A percentile compares a stretch with the other conserved stretches of the same genome.
These are phyloP conservation scores for Trypethelium eluteriae DNA, from an alignment of 495 filamentous ascomycete species.

Conservation along the genomic window DNA sequence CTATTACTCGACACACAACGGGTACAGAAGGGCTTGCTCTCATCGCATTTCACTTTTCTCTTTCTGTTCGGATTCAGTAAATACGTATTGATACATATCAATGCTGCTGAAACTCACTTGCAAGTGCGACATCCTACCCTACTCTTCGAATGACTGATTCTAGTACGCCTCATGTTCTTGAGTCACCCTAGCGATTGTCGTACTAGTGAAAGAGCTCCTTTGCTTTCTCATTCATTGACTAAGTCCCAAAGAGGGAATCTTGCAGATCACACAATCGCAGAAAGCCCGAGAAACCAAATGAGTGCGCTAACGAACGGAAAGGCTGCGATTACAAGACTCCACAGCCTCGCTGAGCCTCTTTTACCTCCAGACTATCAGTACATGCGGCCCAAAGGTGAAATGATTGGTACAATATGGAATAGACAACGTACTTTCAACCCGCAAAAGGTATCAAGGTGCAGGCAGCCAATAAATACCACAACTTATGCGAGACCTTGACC, in stretches of 20 bases:
- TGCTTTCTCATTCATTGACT: not conserved
- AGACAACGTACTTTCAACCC: not conserved
- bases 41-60: slow-evolving; percentile 6
- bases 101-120: slow-evolving; percentile 2
- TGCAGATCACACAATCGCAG: not conserved
- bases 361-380: not conserved
- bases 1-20: not conserved
- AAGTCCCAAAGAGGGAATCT: not conserved
- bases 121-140: slow-evolving; percentile 9
- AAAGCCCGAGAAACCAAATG: not conserved
- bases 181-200: not conserved
- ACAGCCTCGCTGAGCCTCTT: not conserved
- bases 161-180: slow-evolving; percentile 4
- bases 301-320: not conserved
- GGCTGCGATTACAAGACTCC: not conserved
- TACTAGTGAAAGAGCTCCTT: not conserved
- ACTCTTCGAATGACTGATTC: slow-evolving; percentile 8
- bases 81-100: not conserved
- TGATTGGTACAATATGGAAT: not conserved
- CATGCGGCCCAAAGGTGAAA: not conserved
- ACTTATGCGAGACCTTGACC: not conserved
- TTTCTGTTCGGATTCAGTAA: not conserved
- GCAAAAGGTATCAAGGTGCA: not conserved
- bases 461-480: not conserved
- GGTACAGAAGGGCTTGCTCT: slow-evolving; percentile 5